Evolutionary conservation across 208 protist genomes (phyloP).

Genomic region (Trichomonas tenax): DNA sequence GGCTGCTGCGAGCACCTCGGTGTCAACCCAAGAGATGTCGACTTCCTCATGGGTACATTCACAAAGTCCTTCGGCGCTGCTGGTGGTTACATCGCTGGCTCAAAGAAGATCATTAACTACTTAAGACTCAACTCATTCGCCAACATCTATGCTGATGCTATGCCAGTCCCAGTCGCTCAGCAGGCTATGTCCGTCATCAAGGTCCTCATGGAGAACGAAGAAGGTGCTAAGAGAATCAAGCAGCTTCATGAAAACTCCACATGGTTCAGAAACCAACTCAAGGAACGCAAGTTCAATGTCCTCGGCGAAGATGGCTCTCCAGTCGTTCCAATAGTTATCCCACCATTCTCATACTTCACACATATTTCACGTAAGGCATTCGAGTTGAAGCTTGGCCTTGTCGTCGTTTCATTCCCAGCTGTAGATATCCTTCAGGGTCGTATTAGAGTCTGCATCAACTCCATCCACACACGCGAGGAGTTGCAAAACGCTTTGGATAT

Average conservation of each 20-base stretch:
- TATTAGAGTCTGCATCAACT: constrained; percentile 50
- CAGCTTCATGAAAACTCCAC: constrained; percentile 36
- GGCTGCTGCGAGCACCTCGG: constrained; percentile 35
- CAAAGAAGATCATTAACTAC: constrained; percentile 26
- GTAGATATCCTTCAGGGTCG: constrained; percentile 39
- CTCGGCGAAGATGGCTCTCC: neutral
- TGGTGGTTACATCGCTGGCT: constrained; percentile 45
- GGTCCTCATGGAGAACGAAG: constrained; percentile 29
- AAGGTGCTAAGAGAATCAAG: constrained; percentile 13
- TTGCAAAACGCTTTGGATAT: neutral
- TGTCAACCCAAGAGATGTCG: constrained; percentile 38
- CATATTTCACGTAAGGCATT: constrained; percentile 20
- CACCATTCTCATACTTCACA: neutral
- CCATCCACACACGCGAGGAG: constrained; percentile 37
- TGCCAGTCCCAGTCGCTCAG: constrained; percentile 33
- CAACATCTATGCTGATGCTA: constrained; percentile 35
- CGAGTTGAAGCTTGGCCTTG: constrained; percentile 35
- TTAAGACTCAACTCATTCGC: constrained; percentile 25
- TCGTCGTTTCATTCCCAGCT: constrained; percentile 53
- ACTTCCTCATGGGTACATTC: constrained; percentile 52
- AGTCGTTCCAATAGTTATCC: constrained; percentile 9
- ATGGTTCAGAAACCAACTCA: constrained; percentile 33
- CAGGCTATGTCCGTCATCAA: constrained; percentile 40
- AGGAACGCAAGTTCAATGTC: neutral
- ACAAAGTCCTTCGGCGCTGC: constrained; percentile 50